Evolutionary conservation across 2,329 filamentous ascomycete genomes (phyloP).

Genomic region (Cladophialophora carrionii): DNA sequence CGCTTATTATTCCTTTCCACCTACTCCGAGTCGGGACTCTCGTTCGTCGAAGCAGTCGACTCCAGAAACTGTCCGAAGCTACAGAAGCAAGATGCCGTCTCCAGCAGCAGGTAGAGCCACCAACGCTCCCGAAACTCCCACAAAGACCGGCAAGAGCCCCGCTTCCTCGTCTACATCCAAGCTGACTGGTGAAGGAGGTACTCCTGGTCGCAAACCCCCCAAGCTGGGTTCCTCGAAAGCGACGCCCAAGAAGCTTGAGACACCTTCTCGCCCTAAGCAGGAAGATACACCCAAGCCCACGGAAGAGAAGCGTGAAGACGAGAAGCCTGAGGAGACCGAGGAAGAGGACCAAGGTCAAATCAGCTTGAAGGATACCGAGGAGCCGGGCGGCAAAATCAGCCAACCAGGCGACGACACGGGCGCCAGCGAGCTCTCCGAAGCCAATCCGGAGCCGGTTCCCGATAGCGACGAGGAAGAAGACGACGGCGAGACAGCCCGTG

Average conservation of each 20-base stretch:
- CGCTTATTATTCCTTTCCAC: slow-evolving; percentile 38
- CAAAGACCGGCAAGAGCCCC: slow-evolving; percentile 39
- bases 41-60: slow-evolving; percentile 28
- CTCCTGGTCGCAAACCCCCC: slow-evolving; percentile 35
- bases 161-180: slow-evolving; percentile 39
- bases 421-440: slow-evolving; percentile 37
- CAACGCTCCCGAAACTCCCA: slow-evolving; percentile 39
- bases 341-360: slow-evolving; percentile 30
- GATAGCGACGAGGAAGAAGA: slow-evolving; percentile 35
- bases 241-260: slow-evolving; percentile 35
- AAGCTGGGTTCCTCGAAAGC: slow-evolving; percentile 37
- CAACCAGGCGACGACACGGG: slow-evolving; percentile 38
- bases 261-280: slow-evolving; percentile 19
- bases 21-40: slow-evolving; percentile 33
- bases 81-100: slow-evolving; percentile 38
- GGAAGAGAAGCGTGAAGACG: slow-evolving; percentile 27
- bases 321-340: slow-evolving; percentile 33
- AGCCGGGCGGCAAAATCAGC: slow-evolving; percentile 32
- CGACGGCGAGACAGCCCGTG: slow-evolving; percentile 26
- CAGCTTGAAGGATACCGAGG: slow-evolving; percentile 37
- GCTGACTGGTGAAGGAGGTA: slow-evolving; percentile 33
- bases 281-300: slow-evolving; percentile 21
- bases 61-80: slow-evolving; percentile 34
- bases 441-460: slow-evolving; percentile 35
- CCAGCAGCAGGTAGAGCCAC: slow-evolving; percentile 35